Conservation (phyloP, 2,329 filamentous ascomycete genomes). For the Orbilia javanica region DNA sequence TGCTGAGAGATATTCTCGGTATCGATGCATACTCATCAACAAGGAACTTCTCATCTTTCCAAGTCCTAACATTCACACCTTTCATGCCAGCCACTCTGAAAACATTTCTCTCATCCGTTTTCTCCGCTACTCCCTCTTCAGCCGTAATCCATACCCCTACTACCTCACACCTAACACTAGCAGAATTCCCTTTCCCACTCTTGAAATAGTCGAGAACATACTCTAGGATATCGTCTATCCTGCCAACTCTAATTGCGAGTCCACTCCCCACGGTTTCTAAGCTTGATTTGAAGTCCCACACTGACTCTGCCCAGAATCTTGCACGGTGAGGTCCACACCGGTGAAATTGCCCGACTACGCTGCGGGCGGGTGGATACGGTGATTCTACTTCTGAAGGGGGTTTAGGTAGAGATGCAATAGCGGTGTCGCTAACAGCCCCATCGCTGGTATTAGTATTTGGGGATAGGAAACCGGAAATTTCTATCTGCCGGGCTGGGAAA, state of each 20-base stretch:
- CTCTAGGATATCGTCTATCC: constrained; percentile 72
- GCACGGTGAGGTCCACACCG: constrained; percentile 79
- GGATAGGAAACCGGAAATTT: constrained; percentile 79
- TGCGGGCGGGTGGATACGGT: constrained; percentile 78
- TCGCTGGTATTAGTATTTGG: not conserved
- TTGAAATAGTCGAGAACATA: constrained; percentile 70
- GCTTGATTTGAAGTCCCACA: constrained; percentile 78
- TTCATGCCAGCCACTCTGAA: constrained; percentile 69
- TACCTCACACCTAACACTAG: constrained; percentile 66
- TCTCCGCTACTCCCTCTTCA: constrained; percentile 78
- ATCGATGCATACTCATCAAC: constrained; percentile 77
- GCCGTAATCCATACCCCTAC: constrained; percentile 79
- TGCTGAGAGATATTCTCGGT: not conserved
- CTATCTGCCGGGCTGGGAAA: constrained; percentile 77
- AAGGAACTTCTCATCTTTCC: constrained; percentile 82
- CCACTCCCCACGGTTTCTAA: constrained; percentile 73
- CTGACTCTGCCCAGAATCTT: constrained; percentile 78
- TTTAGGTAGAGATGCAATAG: not conserved
- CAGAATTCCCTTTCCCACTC: constrained; percentile 62
- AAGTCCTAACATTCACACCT: constrained; percentile 74
- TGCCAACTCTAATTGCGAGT: constrained; percentile 73
- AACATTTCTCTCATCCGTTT: constrained; percentile 73
- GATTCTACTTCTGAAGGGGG: constrained; percentile 64
- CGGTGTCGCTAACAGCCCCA: not conserved
- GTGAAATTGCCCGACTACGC: constrained; percentile 76